Conservation (phyloP, 2,329 filamentous ascomycete species). For the Fusarium setosum region DNA sequence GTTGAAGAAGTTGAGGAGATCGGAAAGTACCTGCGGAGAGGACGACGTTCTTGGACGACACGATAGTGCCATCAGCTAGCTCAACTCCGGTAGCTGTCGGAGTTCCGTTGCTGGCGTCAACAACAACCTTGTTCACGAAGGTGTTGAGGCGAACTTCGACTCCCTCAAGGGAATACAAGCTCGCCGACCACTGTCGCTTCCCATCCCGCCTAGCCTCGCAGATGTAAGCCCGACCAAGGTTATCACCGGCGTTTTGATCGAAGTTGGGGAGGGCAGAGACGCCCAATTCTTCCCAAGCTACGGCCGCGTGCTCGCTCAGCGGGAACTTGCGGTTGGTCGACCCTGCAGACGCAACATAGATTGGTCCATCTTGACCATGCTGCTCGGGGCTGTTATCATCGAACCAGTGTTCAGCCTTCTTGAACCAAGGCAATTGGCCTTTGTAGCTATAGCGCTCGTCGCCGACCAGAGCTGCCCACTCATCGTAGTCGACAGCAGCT, state of each 20-base stretch:
- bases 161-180: constrained; percentile 39
- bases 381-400: constrained; percentile 46
- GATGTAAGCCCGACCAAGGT: constrained; percentile 49
- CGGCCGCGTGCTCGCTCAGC: constrained; percentile 47
- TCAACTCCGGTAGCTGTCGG: constrained; percentile 43
- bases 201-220: constrained; percentile 41
- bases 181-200: constrained; percentile 38
- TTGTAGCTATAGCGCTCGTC: constrained; percentile 59
- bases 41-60: constrained; percentile 53
- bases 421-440: constrained; percentile 58
- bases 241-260: constrained; percentile 43
- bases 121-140: constrained; percentile 34
- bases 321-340: constrained; percentile 51
- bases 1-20: constrained; percentile 59
- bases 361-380: constrained; percentile 52
- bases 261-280: constrained; percentile 41
- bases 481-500: constrained; percentile 56
- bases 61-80: constrained; percentile 40
- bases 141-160: constrained; percentile 41
- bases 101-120: constrained; percentile 6
- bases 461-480: constrained; percentile 49
- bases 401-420: constrained; percentile 51
- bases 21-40: constrained; percentile 60
- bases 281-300: constrained; percentile 56
- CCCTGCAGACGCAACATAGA: constrained; percentile 45